Conservation (phyloP, 192 early-diverging fungal species). For the Backusella parvicylindrica region DNA sequence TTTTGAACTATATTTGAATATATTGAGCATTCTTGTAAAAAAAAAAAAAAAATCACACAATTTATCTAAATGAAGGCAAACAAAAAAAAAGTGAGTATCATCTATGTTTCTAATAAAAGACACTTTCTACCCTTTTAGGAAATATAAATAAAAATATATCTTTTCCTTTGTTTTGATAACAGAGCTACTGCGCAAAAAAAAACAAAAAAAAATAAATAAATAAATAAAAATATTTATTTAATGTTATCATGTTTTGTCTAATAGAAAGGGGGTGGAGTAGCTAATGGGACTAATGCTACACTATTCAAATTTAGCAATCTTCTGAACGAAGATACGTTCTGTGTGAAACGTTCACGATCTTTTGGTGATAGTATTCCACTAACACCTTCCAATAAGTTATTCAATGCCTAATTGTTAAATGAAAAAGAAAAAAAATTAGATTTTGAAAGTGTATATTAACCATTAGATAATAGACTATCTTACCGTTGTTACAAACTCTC, state of each 20-base stretch:
- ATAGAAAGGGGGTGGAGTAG: constrained; percentile 13
- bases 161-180: neutral
- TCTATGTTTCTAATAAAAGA: neutral
- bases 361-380: constrained; percentile 42
- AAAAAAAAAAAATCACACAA: too few relatives aligned
- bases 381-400: constrained; percentile 59
- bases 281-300: constrained; percentile 29
- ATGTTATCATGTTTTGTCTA: neutral
- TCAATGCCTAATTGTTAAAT: constrained; percentile 39
- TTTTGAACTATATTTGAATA: neutral
- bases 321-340: constrained; percentile 53
- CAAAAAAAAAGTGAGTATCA: neutral
- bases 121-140: neutral
- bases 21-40: neutral
- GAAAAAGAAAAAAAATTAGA: neutral
- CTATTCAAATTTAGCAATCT: constrained; percentile 38
- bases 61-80: neutral
- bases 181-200: neutral
- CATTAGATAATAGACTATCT: neutral
- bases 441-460: neutral
- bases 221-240: neutral
- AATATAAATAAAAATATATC: neutral
- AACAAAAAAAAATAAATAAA: neutral
- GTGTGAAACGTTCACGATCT: constrained; percentile 68
- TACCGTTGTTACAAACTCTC: constrained; percentile 38